Percentiles rank a stretch among this genome's conserved stretches.
Evolutionary conservation across 768 basidiomycete genomes (phyloP).

Genomic region (Leccinellum albellum): DNA sequence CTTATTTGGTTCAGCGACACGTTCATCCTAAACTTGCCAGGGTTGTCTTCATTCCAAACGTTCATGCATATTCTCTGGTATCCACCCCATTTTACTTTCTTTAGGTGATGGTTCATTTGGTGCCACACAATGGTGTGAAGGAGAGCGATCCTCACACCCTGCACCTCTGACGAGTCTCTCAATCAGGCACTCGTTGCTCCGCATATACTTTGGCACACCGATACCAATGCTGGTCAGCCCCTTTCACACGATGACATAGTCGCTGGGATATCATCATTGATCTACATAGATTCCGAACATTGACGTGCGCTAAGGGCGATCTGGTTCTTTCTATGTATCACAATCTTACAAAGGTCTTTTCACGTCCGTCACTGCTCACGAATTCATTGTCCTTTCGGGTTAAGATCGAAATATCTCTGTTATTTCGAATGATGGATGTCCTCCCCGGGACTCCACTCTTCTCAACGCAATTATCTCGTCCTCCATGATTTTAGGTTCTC

Average conservation of each 20-base stretch:
- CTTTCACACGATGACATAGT: constrained; percentile 19
- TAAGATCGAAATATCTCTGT: background rate
- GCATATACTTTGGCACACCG: background rate
- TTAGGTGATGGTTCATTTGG: constrained; percentile 23
- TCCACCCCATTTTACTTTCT: constrained; percentile 10
- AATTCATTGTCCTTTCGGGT: constrained; percentile 19
- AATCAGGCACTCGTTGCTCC: constrained; percentile 19
- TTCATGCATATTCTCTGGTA: too few species aligned
- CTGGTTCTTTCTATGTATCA: constrained; percentile 12
- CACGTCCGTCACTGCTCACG: constrained; percentile 11
- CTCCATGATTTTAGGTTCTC: constrained; percentile 22
- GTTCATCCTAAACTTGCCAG: too few species aligned
- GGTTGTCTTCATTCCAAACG: too few species aligned
- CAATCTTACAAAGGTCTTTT: constrained; percentile 5
- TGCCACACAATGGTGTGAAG: constrained; percentile 23
- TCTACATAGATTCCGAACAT: constrained; percentile 6
- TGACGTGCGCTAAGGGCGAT: background rate
- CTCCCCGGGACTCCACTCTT: background rate
- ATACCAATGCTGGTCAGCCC: constrained; percentile 2
- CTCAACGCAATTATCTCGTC: background rate
- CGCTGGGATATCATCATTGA: constrained; percentile 16
- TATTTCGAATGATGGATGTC: constrained; percentile 14
- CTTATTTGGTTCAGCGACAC: too few species aligned
- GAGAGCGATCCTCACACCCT: constrained; percentile 16
- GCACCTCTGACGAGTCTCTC: constrained; percentile 12